Evolutionary conservation across 306 rosid species (phyloP).

Genomic region (Fagus crenata): DNA sequence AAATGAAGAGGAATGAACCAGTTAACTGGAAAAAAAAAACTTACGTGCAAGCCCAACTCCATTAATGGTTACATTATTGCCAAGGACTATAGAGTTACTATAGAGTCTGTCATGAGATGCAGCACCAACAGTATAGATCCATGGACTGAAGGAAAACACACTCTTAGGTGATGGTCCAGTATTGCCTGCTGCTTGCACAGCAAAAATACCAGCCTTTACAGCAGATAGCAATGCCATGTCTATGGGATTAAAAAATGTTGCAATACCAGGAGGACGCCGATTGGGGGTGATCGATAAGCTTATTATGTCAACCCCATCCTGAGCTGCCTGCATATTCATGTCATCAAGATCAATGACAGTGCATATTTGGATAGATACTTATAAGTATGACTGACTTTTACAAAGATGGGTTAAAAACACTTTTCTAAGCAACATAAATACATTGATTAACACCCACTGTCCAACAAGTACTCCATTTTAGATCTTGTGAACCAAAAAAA

Average conservation of each 20-base stretch:
- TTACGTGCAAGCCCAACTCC: slow-evolving; percentile 97
- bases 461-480: background rate
- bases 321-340: slow-evolving; percentile 75
- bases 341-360: background rate
- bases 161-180: slow-evolving; percentile 97
- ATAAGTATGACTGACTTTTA: slow-evolving; percentile 1
- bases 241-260: slow-evolving; percentile 93
- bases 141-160: slow-evolving; percentile 95
- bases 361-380: slow-evolving; percentile 12
- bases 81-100: slow-evolving; percentile 78
- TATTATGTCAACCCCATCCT: slow-evolving; percentile 88
- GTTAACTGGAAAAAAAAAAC: slow-evolving; percentile 27
- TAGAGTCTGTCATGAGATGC: slow-evolving; percentile 84
- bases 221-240: slow-evolving; percentile 97
- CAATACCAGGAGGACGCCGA: slow-evolving; percentile 94
- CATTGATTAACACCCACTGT: background rate
- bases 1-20: background rate
- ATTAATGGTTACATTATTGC: slow-evolving; percentile 70
- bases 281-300: slow-evolving; percentile 93
- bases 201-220: slow-evolving; percentile 86
- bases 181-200: slow-evolving; percentile 98
- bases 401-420: background rate
- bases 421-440: slow-evolving; percentile 2
- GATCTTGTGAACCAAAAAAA: slow-evolving; percentile 1
- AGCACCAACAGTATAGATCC: slow-evolving; percentile 93